Evolutionary conservation across 2,329 filamentous ascomycete species (phyloP), one percentile per base, ranked within the genome.

Genomic region (Setomelanomma holmii): DNA sequence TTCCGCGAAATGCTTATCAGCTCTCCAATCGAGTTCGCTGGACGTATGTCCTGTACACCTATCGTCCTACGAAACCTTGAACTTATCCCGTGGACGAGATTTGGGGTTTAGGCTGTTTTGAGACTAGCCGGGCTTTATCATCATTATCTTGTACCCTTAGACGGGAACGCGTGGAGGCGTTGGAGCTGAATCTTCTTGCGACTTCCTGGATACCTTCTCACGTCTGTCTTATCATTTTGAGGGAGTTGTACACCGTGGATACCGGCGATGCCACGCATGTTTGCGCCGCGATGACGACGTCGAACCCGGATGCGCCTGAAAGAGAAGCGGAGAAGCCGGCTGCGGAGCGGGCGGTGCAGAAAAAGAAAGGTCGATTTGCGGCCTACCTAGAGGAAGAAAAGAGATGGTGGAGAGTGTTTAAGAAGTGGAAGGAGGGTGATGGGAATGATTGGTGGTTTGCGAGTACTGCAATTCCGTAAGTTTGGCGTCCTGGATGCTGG

Each of bases 381-480:
- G 34, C 17, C n/a, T 7, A 16, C 5, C 30, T 11, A 27, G 27
- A 21, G 16, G 34, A n/a, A n/a, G 20, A 16, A 39, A 52, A 46
- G 4, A 54, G 50, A 39, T 58, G 50, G 59, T 54, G 57, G 52
- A 39, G 55, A 33, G 38, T 56, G 2, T 58, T 51, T 49, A 56
- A 51, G 43, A 49, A 50, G 34, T 56, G 54, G 55, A 53, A 48
- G 20, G 55, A 58, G 6, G 49, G 49, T 1, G 33, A 58, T 17
- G 57, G 60, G 7, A 72, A 66, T 45, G 66, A 71, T 46, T 76
- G 73, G 73, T 76, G 73, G 73, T 75, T 75, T 53, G 73, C 73
- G 0, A 72, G 66, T 11, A 75, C 73, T 3, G 73, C 63, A 4
- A 72, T 75, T 14, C 73, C 73, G 51, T 51, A n/a, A 36, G 34